A percentile compares a stretch with the other conserved stretches of the same genome.
phyloP scores from a whole-genome alignment of 2,329 filamentous ascomycete genomes.

The Ophiostoma himal-ulmi region DNA sequence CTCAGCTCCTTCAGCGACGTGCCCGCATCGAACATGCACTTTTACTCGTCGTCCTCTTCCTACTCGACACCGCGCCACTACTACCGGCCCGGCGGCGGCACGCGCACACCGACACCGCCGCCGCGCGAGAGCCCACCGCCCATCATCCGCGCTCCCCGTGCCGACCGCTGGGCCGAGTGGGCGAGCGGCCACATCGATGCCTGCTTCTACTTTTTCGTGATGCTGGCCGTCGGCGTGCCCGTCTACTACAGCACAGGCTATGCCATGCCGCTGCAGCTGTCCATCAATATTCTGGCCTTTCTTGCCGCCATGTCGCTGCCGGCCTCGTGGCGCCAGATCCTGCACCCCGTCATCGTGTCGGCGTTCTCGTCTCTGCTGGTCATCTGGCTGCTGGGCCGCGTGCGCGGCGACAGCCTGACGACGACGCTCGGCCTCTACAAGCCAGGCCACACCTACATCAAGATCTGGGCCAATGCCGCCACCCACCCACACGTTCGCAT shows the following conservation, averaged over 20 bases:
- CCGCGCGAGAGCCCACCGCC: conserved; percentile 38
- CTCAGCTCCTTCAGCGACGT: conserved; percentile 27
- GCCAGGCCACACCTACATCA: conserved; percentile 48
- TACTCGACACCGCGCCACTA: conserved; percentile 5
- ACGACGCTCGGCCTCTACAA: conserved; percentile 44
- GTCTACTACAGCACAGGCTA: conserved; percentile 50
- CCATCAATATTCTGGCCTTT: conserved; percentile 48
- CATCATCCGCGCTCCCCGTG: conserved; percentile 34
- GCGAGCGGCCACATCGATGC: conserved; percentile 44
- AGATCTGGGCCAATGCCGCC: conserved; percentile 42
- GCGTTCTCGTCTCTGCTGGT: conserved; percentile 48
- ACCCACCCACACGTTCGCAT: neutral
- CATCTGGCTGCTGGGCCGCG: conserved; percentile 49
- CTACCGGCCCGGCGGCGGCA: neutral
- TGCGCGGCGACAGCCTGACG: conserved; percentile 38
- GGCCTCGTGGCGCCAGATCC: conserved; percentile 43
- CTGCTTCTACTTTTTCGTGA: conserved; percentile 40
- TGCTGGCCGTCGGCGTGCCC: conserved; percentile 49
- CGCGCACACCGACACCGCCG: neutral
- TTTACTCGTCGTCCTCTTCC: neutral
- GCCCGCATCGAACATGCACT: conserved; percentile 26
- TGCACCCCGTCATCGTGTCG: conserved; percentile 55
- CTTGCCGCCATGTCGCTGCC: conserved; percentile 46
- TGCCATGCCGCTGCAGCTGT: conserved; percentile 44
- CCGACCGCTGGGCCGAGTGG: conserved; percentile 46